Base-by-base conservation (phyloP, 2,329 filamentous ascomycete genomes). In the Alternaria postmessia region DNA sequence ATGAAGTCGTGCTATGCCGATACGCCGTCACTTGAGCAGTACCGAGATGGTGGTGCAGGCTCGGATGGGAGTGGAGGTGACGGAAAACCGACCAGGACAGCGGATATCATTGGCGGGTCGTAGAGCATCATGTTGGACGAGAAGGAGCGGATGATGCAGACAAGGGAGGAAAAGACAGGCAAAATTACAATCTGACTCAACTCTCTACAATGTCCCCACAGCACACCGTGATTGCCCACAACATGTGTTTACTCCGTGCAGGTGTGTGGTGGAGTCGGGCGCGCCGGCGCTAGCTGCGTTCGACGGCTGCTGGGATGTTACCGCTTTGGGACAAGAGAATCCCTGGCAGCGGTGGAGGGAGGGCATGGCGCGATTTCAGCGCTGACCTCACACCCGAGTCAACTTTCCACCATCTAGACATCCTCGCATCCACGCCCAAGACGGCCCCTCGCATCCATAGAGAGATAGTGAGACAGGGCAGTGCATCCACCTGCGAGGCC, bases 1-100 rank as follows among this genome's bases (percentile, higher is more conserved):
- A 69, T 76, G 52, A 51, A 58, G 8, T 53, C 62, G 24, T 70
- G 74, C 28, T 82, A 79, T 64, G 79, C 75, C 18, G 79, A 81
- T 55, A 81, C 81, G 6, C 79, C 79, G 26, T 59, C 66, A 12
- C 48, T 75, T 44, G 36, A 64, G 16, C 58, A 36, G 46, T 49
- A 38, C 20, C 46, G 46, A n/a, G 28, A 48, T 26, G 20, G 42
- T 41, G 54, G 43, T 43, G 30, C 43, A 38, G 43, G 34, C 38
- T n/a, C 9, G 7, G 24, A 28, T 11, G 20, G 36, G 20, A 8
- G 6, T 20, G 39, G 46, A 44, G 16, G 32, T 12, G 28, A 18
- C 7, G 39, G 20, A 36, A 60, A 60, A 18, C 46, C 57, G 41
- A 60, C 57, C 14, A 44, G 28, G 9, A 51, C 52, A 20, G 57